These are phyloP conservation scores for Tetrapisispora namnaoensis DNA, from an alignment of 805 yeast species.

Conservation along the genomic window DNA sequence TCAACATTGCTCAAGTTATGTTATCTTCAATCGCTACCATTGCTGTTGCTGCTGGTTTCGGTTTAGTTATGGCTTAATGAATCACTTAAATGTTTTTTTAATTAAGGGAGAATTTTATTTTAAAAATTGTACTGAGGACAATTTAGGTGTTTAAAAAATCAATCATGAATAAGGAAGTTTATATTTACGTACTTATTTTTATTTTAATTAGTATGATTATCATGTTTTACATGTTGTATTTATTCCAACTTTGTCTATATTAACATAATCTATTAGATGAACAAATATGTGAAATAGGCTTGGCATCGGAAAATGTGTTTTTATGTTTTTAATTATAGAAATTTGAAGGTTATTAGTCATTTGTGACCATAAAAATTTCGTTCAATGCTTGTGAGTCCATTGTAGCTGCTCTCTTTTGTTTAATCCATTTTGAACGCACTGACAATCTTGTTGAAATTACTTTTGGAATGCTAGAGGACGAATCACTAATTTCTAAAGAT, in stretches of 20 bases:
- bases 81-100: neutral
- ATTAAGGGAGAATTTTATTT: slow-evolving; percentile 1
- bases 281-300: neutral
- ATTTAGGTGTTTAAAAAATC: slow-evolving; percentile 1
- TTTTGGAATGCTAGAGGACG: slow-evolving; percentile 17
- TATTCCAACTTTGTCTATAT: neutral
- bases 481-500: slow-evolving; percentile 19
- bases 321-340: neutral
- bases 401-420: slow-evolving; percentile 84
- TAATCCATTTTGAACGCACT: slow-evolving; percentile 78
- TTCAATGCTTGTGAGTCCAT: slow-evolving; percentile 81
- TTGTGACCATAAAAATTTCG: slow-evolving; percentile 84
- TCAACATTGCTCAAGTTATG: slow-evolving; percentile 23
- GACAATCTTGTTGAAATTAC: slow-evolving; percentile 49
- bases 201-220: neutral
- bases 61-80: slow-evolving; percentile 28
- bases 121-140: neutral
- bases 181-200: neutral
- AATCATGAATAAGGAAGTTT: slow-evolving; percentile 1
- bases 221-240: neutral
- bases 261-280: no score
- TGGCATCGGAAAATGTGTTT: no score
- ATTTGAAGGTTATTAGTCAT: slow-evolving; percentile 9
- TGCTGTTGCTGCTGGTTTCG: slow-evolving; percentile 31
- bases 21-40: slow-evolving; percentile 27